Percentiles rank a stretch among this genome's conserved stretches.
These are phyloP conservation scores for Sonneratia alba DNA, from an alignment of 345 rosid genomes.

Conservation along the genomic window DNA sequence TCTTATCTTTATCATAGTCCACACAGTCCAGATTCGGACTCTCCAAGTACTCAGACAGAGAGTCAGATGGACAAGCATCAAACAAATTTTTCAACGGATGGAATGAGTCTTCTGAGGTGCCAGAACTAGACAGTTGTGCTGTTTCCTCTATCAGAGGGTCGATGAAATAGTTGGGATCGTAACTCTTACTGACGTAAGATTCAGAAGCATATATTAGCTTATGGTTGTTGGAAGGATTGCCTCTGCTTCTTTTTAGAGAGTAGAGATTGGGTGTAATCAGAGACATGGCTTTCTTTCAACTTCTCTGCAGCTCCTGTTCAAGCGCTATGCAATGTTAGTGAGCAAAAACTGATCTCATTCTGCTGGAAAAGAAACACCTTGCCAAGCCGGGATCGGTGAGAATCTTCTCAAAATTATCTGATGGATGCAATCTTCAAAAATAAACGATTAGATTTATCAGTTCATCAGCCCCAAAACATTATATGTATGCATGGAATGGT, in stretches of 20 bases:
- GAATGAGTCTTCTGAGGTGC: constrained; percentile 43
- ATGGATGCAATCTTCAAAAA: too few species aligned
- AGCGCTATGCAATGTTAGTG: not conserved
- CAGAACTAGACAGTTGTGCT: constrained; percentile 39
- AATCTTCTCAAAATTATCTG: too few species aligned
- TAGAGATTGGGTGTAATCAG: constrained; percentile 42
- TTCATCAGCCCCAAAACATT: too few species aligned
- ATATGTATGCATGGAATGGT: too few species aligned
- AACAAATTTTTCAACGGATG: not conserved
- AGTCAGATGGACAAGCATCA: constrained; percentile 20
- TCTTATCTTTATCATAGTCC: constrained; percentile 40
- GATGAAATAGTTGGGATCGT: constrained; percentile 57
- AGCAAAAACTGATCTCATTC: too few species aligned
- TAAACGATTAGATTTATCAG: too few species aligned
- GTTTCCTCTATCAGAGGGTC: constrained; percentile 60
- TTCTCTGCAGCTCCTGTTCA: not conserved
- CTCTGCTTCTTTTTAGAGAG: not conserved
- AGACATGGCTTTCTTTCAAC: constrained; percentile 32
- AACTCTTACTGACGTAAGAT: constrained; percentile 55
- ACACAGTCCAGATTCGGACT: constrained; percentile 34
- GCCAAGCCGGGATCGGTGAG: too few species aligned
- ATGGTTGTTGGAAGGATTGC: constrained; percentile 29
- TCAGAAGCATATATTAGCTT: constrained; percentile 39
- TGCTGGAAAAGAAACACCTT: too few species aligned
- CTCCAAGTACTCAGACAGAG: constrained; percentile 31